phyloP scores from a whole-genome alignment of 495 filamentous ascomycete species.

The Immersiella caudata region DNA sequence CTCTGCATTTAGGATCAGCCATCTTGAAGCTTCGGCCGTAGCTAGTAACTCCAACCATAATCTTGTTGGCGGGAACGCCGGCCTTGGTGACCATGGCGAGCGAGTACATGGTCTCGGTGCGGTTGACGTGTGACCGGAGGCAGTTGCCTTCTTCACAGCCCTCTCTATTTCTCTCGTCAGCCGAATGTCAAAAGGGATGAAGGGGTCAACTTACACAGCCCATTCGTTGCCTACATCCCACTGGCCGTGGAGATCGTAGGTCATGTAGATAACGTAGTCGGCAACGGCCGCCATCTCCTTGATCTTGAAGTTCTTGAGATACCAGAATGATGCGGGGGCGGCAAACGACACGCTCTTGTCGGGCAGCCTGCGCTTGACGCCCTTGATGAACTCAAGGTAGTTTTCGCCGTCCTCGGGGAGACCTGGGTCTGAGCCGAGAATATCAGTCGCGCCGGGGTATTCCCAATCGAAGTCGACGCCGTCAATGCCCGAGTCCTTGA shows the following conservation, averaged over 20 bases:
- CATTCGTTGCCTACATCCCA: constrained; percentile 23
- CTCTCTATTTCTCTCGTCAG: constrained; percentile 13
- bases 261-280: constrained; percentile 43
- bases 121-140: constrained; percentile 50
- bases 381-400: constrained; percentile 23
- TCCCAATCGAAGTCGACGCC: constrained; percentile 40
- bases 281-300: constrained; percentile 25
- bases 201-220: constrained; percentile 8
- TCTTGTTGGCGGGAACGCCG: constrained; percentile 44
- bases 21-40: constrained; percentile 46
- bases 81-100: constrained; percentile 55
- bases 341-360: constrained; percentile 34
- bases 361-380: constrained; percentile 22
- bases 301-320: constrained; percentile 29
- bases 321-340: constrained; percentile 36
- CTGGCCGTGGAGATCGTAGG: constrained; percentile 35
- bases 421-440: constrained; percentile 31
- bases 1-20: constrained; percentile 17
- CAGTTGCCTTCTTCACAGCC: constrained; percentile 46
- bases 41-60: constrained; percentile 41
- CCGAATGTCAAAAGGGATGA: too few species aligned
- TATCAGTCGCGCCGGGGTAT: constrained; percentile 41
- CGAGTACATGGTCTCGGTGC: constrained; percentile 44
- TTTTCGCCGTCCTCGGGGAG: constrained; percentile 23
- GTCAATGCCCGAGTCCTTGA: constrained; percentile 32